Percentiles rank a stretch among this genome's conserved stretches.
Evolutionary conservation across 495 filamentous ascomycete species (phyloP).

Genomic region (Xylaria intraflava): DNA sequence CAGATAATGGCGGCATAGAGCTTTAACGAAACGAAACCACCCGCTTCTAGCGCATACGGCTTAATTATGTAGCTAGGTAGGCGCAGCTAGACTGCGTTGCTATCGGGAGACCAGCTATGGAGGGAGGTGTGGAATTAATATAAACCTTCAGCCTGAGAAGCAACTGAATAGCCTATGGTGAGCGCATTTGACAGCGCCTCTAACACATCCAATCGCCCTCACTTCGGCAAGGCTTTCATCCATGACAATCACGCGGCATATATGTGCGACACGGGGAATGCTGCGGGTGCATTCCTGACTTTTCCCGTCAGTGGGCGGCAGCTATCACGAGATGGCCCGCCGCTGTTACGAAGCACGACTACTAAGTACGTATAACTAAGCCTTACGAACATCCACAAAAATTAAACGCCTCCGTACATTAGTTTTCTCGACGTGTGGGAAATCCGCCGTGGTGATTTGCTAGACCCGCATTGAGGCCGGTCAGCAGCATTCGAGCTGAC

Average conservation of each 20-base stretch:
- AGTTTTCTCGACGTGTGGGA: neutral
- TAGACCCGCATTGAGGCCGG: neutral
- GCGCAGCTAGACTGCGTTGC: neutral
- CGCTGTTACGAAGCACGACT: no score
- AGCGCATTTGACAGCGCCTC: neutral
- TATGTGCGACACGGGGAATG: neutral
- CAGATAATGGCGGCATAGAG: neutral
- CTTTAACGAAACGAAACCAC: neutral
- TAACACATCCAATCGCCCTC: neutral
- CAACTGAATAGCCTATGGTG: neutral
- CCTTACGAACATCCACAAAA: constrained; percentile 1
- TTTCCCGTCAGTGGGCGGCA: neutral
- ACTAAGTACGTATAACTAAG: no score
- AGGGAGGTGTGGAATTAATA: constrained; percentile 11
- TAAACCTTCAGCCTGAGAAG: neutral
- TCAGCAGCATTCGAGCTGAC: neutral
- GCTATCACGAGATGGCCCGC: neutral
- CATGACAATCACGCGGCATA: neutral
- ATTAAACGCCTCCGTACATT: neutral
- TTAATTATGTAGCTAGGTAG: neutral
- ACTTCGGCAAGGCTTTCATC: constrained; percentile 1
- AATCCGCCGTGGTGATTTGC: neutral
- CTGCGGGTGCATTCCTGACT: neutral
- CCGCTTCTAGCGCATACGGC: neutral
- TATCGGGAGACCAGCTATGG: neutral